These are phyloP conservation scores for Cladorrhinum sp. DNA, from an alignment of 2,329 filamentous ascomycete species.

Conservation along the genomic window DNA sequence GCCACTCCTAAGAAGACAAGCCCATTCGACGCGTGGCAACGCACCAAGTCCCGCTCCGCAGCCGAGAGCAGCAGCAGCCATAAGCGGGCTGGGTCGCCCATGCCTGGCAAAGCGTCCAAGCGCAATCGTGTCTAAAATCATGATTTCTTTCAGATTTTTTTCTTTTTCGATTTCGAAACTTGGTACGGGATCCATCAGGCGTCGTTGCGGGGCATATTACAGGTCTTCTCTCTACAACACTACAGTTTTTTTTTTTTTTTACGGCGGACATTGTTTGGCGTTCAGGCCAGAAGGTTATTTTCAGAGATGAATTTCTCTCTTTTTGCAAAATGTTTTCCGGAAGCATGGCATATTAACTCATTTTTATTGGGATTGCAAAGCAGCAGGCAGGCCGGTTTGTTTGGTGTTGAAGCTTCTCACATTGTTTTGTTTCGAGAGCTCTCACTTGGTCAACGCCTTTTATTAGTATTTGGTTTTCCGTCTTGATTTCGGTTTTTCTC, in stretches of 20 bases:
- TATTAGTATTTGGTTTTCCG: not conserved
- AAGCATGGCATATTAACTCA: not conserved
- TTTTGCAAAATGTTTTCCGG: slow-evolving; percentile 1
- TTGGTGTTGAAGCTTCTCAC: not conserved
- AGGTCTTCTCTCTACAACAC: not conserved
- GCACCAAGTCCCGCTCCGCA: slow-evolving; percentile 54
- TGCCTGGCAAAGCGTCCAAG: slow-evolving; percentile 37
- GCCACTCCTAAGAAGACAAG: slow-evolving; percentile 38
- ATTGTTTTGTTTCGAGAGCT: not conserved
- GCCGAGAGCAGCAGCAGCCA: slow-evolving; percentile 35
- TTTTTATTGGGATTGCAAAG: too few species aligned
- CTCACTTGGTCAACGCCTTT: not conserved
- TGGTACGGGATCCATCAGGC: not conserved
- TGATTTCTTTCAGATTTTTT: slow-evolving; percentile 3
- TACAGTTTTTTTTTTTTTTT: not conserved
- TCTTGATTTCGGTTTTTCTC: not conserved
- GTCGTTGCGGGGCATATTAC: not conserved
- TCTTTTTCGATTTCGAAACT: slow-evolving; percentile 4
- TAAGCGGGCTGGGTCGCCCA: slow-evolving; percentile 42
- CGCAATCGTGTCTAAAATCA: slow-evolving; percentile 32
- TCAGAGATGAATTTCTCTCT: not conserved
- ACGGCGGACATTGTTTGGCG: not conserved
- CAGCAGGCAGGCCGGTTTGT: not conserved
- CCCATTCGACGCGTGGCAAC: slow-evolving; percentile 67
- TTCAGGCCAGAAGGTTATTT: not conserved